These are phyloP conservation scores for Cyberlindnera americana DNA, from an alignment of 805 yeast species.

Conservation along the genomic window DNA sequence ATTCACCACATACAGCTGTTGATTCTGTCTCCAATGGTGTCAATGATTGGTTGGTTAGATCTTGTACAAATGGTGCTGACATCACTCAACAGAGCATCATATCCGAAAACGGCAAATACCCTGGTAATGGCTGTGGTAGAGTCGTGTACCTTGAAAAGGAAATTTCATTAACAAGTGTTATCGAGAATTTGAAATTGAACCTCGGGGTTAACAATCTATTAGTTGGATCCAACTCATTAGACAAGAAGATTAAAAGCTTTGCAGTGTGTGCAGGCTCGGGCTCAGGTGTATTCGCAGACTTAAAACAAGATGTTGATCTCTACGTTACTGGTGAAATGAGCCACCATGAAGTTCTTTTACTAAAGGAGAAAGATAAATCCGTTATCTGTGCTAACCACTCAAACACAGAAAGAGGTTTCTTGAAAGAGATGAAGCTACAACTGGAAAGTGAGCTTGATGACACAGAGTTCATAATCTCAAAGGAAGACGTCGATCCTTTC, in stretches of 20 bases:
- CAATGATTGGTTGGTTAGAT: slow-evolving; percentile 83
- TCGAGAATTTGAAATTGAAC: slow-evolving; percentile 48
- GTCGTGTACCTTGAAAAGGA: slow-evolving; percentile 46
- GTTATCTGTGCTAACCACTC: slow-evolving; percentile 85
- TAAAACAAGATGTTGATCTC: slow-evolving; percentile 48
- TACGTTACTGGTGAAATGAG: slow-evolving; percentile 90
- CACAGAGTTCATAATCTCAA: slow-evolving; percentile 17
- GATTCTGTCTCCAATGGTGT: slow-evolving; percentile 94
- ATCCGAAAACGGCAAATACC: slow-evolving; percentile 36
- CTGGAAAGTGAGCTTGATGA: slow-evolving; percentile 13
- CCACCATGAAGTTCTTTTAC: slow-evolving; percentile 82
- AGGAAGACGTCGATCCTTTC: slow-evolving; percentile 25
- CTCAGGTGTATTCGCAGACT: slow-evolving; percentile 78
- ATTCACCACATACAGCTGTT: slow-evolving; percentile 94
- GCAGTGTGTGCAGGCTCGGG: slow-evolving; percentile 98
- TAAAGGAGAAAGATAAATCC: slow-evolving; percentile 66
- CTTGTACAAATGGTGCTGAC: slow-evolving; percentile 37
- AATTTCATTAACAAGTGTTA: slow-evolving; percentile 40
- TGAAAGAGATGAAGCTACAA: slow-evolving; percentile 48
- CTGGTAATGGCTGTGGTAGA: slow-evolving; percentile 81
- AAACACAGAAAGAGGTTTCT: slow-evolving; percentile 88
- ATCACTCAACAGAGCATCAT: slow-evolving; percentile 35
- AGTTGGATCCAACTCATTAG: slow-evolving; percentile 43
- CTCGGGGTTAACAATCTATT: slow-evolving; percentile 58
- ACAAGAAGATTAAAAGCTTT: slow-evolving; percentile 43